phyloP scores from a whole-genome alignment of 139 green algal species.

The Tetraselmis striata region DNA sequence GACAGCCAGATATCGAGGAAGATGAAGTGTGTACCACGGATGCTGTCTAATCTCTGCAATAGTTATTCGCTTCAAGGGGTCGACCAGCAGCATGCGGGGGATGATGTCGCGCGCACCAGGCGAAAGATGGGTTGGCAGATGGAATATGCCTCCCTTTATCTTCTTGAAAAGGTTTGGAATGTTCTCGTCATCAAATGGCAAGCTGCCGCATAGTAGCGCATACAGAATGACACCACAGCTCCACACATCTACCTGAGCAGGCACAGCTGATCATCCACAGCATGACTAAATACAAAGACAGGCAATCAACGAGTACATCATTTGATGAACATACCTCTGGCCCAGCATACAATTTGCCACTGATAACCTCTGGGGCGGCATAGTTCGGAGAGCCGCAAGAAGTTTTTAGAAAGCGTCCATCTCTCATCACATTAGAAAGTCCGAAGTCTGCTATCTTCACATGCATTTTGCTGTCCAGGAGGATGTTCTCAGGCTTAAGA shows the following conservation, averaged over 20 bases:
- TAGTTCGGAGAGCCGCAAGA: slow-evolving; percentile 97
- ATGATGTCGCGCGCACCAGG: slow-evolving; percentile 92
- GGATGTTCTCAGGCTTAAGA: slow-evolving; percentile 96
- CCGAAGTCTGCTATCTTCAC: slow-evolving; percentile 98
- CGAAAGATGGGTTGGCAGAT: slow-evolving; percentile 89
- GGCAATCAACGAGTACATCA: no score
- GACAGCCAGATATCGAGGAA: slow-evolving; percentile 93
- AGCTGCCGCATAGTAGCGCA: slow-evolving; percentile 91
- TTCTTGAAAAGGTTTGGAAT: slow-evolving; percentile 99
- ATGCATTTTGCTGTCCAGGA: slow-evolving; percentile 82
- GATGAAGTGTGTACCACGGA: slow-evolving; percentile 89
- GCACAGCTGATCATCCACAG: no score
- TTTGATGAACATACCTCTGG: slow-evolving; percentile 76
- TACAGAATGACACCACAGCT: slow-evolving; percentile 98
- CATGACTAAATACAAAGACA: no score
- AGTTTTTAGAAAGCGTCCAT: slow-evolving; percentile 99
- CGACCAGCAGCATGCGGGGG: slow-evolving; percentile 95
- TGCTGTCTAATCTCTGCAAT: slow-evolving; percentile 96
- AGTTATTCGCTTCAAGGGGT: slow-evolving; percentile 98
- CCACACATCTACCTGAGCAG: slow-evolving; percentile 89
- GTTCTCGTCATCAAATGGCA: slow-evolving; percentile 99
- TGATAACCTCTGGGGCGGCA: slow-evolving; percentile 96
- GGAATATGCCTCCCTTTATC: slow-evolving; percentile 98
- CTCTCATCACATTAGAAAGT: slow-evolving; percentile 95
- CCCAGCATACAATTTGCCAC: slow-evolving; percentile 90